Percentiles rank a stretch among this genome's conserved stretches.
Conservation (phyloP, 2,329 filamentous ascomycete genomes). For the Apiospora koreana region DNA sequence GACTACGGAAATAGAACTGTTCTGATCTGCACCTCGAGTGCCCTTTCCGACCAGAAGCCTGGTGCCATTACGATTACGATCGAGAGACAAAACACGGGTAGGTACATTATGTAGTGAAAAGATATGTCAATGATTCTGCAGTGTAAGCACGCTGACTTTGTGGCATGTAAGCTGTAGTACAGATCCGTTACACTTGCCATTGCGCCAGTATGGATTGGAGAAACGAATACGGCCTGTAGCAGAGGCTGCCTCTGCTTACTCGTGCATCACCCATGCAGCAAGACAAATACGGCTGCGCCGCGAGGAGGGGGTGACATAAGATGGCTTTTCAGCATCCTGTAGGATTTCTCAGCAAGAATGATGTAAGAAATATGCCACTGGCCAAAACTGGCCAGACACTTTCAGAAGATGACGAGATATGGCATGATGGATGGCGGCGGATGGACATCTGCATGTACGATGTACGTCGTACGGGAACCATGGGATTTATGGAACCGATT, state of each 20-base stretch:
- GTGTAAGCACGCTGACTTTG: background rate
- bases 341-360: background rate
- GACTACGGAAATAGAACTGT: background rate
- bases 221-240: background rate
- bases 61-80: background rate
- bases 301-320: background rate
- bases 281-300: background rate
- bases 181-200: background rate
- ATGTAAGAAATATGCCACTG: background rate
- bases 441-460: background rate
- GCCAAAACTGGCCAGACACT: background rate
- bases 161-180: background rate
- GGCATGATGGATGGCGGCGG: background rate
- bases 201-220: background rate
- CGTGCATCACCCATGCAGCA: background rate
- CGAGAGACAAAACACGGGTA: background rate
- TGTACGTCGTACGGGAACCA: background rate
- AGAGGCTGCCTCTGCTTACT: constrained; percentile 3
- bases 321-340: background rate
- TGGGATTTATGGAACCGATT: background rate
- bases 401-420: background rate
- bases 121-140: background rate
- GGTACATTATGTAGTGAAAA: background rate
- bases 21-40: background rate
- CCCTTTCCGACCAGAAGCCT: background rate